Conservation (phyloP, 1,284 basidiomycete genomes). For the Moesziomyces sp. region DNA sequence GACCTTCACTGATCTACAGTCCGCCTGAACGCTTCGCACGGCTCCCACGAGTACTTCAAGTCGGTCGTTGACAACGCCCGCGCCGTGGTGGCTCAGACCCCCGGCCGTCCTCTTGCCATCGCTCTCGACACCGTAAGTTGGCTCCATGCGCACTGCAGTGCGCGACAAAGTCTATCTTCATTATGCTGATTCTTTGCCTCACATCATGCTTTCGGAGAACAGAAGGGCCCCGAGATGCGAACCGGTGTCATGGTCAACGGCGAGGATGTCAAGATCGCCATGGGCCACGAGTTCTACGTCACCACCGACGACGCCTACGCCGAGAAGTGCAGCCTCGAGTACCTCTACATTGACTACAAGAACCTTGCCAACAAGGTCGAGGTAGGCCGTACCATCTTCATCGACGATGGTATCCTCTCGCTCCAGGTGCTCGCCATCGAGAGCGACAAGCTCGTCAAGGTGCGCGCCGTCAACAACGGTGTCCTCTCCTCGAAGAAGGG, state of each 20-base stretch:
- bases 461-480: slow-evolving; percentile 92
- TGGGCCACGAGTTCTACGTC: slow-evolving; percentile 94
- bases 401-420: slow-evolving; percentile 96
- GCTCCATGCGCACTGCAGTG: neutral
- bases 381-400: slow-evolving; percentile 93
- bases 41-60: slow-evolving; percentile 65
- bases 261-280: slow-evolving; percentile 84
- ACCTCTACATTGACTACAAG: slow-evolving; percentile 71
- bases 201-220: slow-evolving; percentile 16
- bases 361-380: slow-evolving; percentile 95
- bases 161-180: neutral
- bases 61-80: slow-evolving; percentile 66
- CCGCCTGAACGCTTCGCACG: slow-evolving; percentile 66
- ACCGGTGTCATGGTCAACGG: slow-evolving; percentile 91
- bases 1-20: slow-evolving; percentile 21
- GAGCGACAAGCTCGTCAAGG: slow-evolving; percentile 69
- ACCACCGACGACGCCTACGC: slow-evolving; percentile 85
- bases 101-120: slow-evolving; percentile 92
- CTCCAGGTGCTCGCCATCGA: slow-evolving; percentile 86
- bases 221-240: slow-evolving; percentile 99
- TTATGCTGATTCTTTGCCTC: slow-evolving; percentile 28
- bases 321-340: slow-evolving; percentile 85
- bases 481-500: slow-evolving; percentile 96
- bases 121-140: slow-evolving; percentile 87
- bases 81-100: slow-evolving; percentile 55